These are phyloP conservation scores for Aphanomyces invadans DNA, from an alignment of 352 stramenopile species.

Conservation along the genomic window DNA sequence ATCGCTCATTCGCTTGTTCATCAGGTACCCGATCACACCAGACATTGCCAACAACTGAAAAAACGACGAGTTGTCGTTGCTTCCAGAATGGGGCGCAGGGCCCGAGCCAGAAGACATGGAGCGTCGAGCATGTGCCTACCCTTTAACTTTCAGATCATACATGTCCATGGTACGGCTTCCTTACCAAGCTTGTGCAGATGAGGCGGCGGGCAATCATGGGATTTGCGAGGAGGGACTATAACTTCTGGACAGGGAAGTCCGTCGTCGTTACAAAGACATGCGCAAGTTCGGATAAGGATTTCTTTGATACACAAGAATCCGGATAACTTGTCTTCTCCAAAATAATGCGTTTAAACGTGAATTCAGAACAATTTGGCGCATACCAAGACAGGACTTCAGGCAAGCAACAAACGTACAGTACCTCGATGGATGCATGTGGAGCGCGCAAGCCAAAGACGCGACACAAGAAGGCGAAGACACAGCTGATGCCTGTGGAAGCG, in stretches of 20 bases:
- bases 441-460: too few relatives aligned
- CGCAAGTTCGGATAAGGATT: background rate
- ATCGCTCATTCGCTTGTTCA: too few relatives aligned
- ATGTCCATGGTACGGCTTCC: background rate
- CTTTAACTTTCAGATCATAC: background rate
- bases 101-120: slow-evolving; percentile 10
- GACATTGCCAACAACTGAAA: slow-evolving; percentile 65
- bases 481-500: too few relatives aligned
- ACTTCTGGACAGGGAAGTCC: too few relatives aligned
- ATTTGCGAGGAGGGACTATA: background rate
- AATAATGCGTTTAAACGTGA: too few relatives aligned
- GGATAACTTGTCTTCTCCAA: too few relatives aligned
- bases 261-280: background rate
- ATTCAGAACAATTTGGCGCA: too few relatives aligned
- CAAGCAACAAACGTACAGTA: too few relatives aligned
- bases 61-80: slow-evolving; percentile 72
- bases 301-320: background rate
- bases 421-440: too few relatives aligned
- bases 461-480: too few relatives aligned
- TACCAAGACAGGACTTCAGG: too few relatives aligned
- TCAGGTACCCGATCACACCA: slow-evolving; percentile 51
- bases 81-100: slow-evolving; percentile 28
- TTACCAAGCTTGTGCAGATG: background rate
- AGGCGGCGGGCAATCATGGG: slow-evolving; percentile 3
- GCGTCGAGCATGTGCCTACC: background rate